Percentiles rank a stretch among this genome's conserved stretches.
Conservation (phyloP, 352 stramenopile genomes). For the Globisporangium perplexum region DNA sequence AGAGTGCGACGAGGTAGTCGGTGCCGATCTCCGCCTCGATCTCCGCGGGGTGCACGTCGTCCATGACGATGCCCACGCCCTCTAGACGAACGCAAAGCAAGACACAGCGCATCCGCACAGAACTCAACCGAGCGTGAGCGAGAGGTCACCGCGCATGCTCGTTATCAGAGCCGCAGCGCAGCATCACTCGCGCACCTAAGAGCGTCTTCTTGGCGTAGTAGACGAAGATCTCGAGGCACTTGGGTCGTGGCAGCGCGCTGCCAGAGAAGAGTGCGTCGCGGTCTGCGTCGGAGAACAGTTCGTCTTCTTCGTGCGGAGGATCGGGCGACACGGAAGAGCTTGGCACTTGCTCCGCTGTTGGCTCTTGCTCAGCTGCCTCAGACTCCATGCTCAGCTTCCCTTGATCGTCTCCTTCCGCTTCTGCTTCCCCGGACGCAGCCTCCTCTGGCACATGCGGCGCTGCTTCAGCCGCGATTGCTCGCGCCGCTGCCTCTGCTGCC, state of each 20-base stretch:
- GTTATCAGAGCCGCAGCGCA: too few species aligned
- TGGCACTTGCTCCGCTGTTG: not conserved
- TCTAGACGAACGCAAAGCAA: conserved; percentile 11
- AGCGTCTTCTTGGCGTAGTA: conserved; percentile 30
- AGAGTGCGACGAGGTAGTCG: conserved; percentile 55
- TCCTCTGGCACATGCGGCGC: not conserved
- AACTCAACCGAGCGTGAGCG: not conserved
- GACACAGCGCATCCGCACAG: not conserved
- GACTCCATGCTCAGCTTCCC: not conserved
- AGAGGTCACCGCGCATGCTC: not conserved
- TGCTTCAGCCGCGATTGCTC: not conserved
- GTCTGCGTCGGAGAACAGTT: conserved; percentile 33
- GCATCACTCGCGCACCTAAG: conserved; percentile 21
- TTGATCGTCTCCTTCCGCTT: not conserved
- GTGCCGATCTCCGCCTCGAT: conserved; percentile 21
- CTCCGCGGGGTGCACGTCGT: conserved; percentile 53
- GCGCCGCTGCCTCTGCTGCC: conserved; percentile 3
- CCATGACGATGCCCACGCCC: conserved; percentile 54
- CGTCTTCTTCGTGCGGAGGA: conserved; percentile 15
- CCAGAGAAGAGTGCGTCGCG: conserved; percentile 31
- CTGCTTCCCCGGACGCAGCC: not conserved
- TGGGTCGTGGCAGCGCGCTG: conserved; percentile 16
- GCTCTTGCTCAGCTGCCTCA: not conserved
- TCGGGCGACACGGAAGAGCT: not conserved
- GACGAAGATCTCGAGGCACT: conserved; percentile 29